Percentiles rank a stretch among this genome's conserved stretches.
Evolutionary conservation across 495 filamentous ascomycete species (phyloP).

Genomic region (Usnea hakonensis): DNA sequence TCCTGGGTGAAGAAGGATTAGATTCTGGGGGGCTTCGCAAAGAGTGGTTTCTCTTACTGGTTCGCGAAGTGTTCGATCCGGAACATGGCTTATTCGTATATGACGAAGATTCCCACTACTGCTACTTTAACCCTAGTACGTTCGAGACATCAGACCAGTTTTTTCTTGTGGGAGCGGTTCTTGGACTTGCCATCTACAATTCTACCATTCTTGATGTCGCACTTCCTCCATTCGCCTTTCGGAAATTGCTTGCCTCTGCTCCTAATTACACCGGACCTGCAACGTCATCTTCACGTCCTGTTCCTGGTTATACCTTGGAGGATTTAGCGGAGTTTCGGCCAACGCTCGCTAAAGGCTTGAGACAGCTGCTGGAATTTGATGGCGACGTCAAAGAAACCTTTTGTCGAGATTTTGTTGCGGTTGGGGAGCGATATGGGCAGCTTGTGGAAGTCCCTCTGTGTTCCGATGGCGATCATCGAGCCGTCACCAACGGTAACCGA

Average conservation of each 20-base stretch:
- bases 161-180: constrained; percentile 79
- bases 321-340: constrained; percentile 84
- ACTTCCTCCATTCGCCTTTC: constrained; percentile 86
- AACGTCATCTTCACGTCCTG: constrained; percentile 48
- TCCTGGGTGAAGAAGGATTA: constrained; percentile 82
- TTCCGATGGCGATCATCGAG: constrained; percentile 60
- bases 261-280: constrained; percentile 47
- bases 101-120: constrained; percentile 88
- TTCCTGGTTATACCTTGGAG: constrained; percentile 66
- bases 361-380: constrained; percentile 70
- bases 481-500: constrained; percentile 79
- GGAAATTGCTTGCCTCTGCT: constrained; percentile 71
- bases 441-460: constrained; percentile 61
- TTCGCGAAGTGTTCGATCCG: constrained; percentile 87
- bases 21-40: constrained; percentile 89
- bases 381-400: constrained; percentile 79
- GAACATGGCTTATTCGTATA: constrained; percentile 86
- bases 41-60: constrained; percentile 91
- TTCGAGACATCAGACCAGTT: constrained; percentile 93
- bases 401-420: constrained; percentile 74
- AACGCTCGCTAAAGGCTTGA: constrained; percentile 65
- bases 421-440: constrained; percentile 71
- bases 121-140: constrained; percentile 90
- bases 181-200: constrained; percentile 93
- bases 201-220: constrained; percentile 90